Base-by-base conservation (phyloP, 345 rosid genomes). In the Geranium brycei region DNA sequence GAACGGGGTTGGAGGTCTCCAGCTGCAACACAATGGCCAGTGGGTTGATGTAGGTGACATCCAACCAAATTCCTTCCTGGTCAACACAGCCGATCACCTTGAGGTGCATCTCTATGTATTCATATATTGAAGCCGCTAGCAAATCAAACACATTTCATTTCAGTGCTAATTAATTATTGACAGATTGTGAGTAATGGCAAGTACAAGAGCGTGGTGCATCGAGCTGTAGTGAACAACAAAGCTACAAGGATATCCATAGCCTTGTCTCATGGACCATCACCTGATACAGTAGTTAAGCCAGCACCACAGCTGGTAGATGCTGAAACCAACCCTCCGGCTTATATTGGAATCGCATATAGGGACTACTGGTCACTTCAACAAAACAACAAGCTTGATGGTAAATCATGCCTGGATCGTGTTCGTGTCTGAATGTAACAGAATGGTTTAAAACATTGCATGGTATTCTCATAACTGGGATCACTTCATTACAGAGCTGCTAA, bases 1-100 rank as follows among this genome's bases (percentile, higher is more conserved):
- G 2, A 83, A 82, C 38, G 83, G 73, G 56, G 51, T 70, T 5
- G 66, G 66, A 23, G 86, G 87, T 35, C 86, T 85, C 47, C 84
- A 83, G 62, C 60, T 85, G 19, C 63, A 65, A 1, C 87, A 77
- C 62, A 65, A 68, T 11, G 87, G 77, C 13, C 78, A 79, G 56
- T 83, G 91, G 91, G 57, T 81, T 57, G 65, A 66, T 13, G 79
- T 77, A 0, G 59, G 73, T 63, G 63, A 73, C 59, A 23, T 63
- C 57, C 17, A 62, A 17, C 74, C 80, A 12, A 67, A 73, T 32
- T 82, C 84, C 15, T 72, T 85, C 57, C 69, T 82, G n/a, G 83
- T 80, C 53, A 81, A 81, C 69, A 68, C 70, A 0, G 65, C 51
- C 5, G 70, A 67, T 61, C 64, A 67, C 51, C 64, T 67, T 18